These are phyloP conservation scores for Phytophthora gonapodyides DNA, from an alignment of 352 stramenopile genomes.

Conservation along the genomic window DNA sequence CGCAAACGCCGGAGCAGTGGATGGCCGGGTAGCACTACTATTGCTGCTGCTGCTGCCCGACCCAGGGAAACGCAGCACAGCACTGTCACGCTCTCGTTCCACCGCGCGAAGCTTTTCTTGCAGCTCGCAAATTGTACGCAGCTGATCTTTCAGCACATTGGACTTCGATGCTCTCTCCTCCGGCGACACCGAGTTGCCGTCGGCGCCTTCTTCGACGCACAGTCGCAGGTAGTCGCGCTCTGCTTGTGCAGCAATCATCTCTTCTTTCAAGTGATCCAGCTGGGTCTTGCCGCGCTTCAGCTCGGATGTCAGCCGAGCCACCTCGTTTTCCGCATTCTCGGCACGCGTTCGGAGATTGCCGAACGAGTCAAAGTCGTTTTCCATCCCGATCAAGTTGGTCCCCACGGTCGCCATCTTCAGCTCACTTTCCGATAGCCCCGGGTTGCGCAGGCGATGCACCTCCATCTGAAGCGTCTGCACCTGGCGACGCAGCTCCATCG, in stretches of 20 bases:
- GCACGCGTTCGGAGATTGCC: conserved; percentile 68
- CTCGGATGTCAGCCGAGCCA: conserved; percentile 69
- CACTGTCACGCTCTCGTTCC: conserved; percentile 72
- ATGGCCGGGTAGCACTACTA: conserved; percentile 21
- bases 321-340: conserved; percentile 83
- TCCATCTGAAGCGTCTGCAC: conserved; percentile 84
- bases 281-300: conserved; percentile 80
- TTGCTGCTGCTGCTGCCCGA: conserved; percentile 2
- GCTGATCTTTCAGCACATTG: conserved; percentile 76
- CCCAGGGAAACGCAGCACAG: conserved; percentile 43
- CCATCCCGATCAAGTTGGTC: conserved; percentile 68
- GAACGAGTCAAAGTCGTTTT: conserved; percentile 79
- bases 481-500: conserved; percentile 74
- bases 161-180: conserved; percentile 63
- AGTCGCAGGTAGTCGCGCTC: conserved; percentile 81
- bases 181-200: conserved; percentile 21
- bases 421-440: conserved; percentile 79
- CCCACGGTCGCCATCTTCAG: conserved; percentile 66
- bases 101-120: conserved; percentile 75
- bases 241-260: conserved; percentile 86
- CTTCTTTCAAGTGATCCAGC: conserved; percentile 80
- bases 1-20: conserved; percentile 33
- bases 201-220: conserved; percentile 60
- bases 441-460: conserved; percentile 81
- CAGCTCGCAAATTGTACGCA: conserved; percentile 78